These are phyloP conservation scores for Styphnolobium japonicum DNA, from an alignment of 306 rosid genomes.

Conservation along the genomic window DNA sequence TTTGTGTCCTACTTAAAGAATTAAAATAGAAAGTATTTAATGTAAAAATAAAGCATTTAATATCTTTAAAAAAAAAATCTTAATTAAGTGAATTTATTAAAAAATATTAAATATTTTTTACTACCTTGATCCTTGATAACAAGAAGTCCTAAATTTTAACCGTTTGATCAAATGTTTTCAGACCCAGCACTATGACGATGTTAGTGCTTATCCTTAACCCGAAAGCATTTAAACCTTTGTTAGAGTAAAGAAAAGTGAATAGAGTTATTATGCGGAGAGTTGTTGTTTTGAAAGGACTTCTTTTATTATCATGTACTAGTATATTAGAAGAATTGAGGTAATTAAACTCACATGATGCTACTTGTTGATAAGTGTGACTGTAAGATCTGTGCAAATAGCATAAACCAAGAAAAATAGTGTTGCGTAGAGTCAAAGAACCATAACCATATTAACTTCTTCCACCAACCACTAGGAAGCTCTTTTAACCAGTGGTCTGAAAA, in stretches of 20 bases:
- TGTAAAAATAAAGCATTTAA: too few species aligned
- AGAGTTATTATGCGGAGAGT: neutral
- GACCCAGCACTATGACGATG: neutral
- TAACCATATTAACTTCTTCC: constrained; percentile 29
- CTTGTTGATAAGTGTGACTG: constrained; percentile 15
- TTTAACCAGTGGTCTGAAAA: too few species aligned
- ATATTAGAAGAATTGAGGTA: too few species aligned
- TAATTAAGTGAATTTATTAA: too few species aligned
- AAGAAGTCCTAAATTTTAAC: neutral
- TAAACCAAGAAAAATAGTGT: neutral
- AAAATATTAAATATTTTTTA: too few species aligned
- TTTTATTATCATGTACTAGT: neutral
- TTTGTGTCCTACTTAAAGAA: too few species aligned
- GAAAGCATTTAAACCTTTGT: neutral
- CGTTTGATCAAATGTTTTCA: neutral
- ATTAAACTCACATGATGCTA: constrained; percentile 10
- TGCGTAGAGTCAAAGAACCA: constrained; percentile 11
- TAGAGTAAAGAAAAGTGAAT: neutral
- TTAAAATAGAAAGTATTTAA: too few species aligned
- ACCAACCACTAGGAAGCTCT: constrained; percentile 35
- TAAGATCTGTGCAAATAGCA: neutral
- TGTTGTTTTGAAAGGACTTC: neutral
- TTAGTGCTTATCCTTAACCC: neutral
- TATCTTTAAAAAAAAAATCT: too few species aligned
- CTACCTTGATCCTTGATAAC: neutral